These are phyloP conservation scores for Emmonsiellopsis sp. DNA, from an alignment of 2,329 filamentous ascomycete species.

Conservation along the genomic window DNA sequence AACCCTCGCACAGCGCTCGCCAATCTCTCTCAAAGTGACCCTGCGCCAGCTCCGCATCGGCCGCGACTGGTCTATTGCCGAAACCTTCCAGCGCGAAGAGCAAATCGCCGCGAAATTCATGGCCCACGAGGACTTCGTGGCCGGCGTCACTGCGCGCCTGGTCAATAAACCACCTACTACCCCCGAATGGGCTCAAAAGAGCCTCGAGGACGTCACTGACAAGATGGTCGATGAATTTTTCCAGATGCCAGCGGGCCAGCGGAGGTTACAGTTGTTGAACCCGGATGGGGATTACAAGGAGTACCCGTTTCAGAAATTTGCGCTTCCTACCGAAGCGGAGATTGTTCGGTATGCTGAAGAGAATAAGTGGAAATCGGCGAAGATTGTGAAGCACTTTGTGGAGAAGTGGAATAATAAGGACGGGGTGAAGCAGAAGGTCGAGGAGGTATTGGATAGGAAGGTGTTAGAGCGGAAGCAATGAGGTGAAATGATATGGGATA, in stretches of 20 bases:
- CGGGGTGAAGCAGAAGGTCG: constrained; percentile 58
- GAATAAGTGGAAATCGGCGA: constrained; percentile 37
- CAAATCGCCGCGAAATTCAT: constrained; percentile 82
- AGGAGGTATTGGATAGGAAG: constrained; percentile 58
- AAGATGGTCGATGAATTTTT: constrained; percentile 63
- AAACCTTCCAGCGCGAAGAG: constrained; percentile 80
- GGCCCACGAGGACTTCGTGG: constrained; percentile 79
- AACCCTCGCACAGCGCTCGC: constrained; percentile 69
- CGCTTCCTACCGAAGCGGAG: constrained; percentile 59
- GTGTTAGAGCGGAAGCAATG: constrained; percentile 21
- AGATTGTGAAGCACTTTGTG: constrained; percentile 57
- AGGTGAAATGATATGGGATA: constrained; percentile 16
- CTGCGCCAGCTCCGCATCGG: constrained; percentile 74
- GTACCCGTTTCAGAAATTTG: constrained; percentile 63
- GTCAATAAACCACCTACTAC: constrained; percentile 57
- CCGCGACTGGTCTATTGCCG: constrained; percentile 64
- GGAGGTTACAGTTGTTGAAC: constrained; percentile 53
- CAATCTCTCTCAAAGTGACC: constrained; percentile 76
- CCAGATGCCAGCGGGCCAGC: constrained; percentile 33
- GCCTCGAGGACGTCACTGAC: constrained; percentile 55
- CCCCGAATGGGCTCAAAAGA: constrained; percentile 68
- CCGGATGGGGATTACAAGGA: constrained; percentile 50
- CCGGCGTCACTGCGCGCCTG: constrained; percentile 77
- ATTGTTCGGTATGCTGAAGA: constrained; percentile 37
- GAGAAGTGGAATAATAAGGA: constrained; percentile 53